Percentiles rank a stretch among this genome's conserved stretches.
These are phyloP conservation scores for Saccharomycopsis phalli DNA, from an alignment of 1,139 yeast species.

Conservation along the genomic window DNA sequence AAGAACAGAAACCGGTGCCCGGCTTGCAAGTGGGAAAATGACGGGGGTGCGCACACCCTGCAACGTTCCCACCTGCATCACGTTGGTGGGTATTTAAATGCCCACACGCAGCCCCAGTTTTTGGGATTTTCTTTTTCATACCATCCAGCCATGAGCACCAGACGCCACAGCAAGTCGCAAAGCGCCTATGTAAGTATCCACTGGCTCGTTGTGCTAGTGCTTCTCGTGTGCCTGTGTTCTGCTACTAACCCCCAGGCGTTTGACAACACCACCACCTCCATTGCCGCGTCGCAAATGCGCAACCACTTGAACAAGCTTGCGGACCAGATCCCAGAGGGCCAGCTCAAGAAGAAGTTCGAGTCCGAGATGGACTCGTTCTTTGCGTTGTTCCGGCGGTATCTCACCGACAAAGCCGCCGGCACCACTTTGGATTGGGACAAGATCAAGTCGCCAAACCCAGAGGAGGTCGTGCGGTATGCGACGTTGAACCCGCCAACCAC, in stretches of 20 bases:
- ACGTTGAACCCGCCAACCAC: conserved; percentile 31
- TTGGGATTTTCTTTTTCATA: too few species aligned
- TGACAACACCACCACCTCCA: conserved; percentile 90
- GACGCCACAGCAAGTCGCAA: conserved; percentile 70
- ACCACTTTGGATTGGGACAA: conserved; percentile 88
- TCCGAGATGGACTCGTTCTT: conserved; percentile 93
- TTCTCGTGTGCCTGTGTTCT: conserved; percentile 1
- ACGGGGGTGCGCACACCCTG: too few species aligned
- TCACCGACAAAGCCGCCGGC: conserved; percentile 83
- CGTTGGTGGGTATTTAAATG: too few species aligned
- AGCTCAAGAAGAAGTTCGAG: conserved; percentile 59
- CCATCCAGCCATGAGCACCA: conserved; percentile 24
- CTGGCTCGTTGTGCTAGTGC: not conserved
- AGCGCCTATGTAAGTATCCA: conserved; percentile 45
- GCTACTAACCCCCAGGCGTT: conserved; percentile 48
- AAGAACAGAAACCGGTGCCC: too few species aligned
- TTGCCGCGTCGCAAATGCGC: conserved; percentile 97
- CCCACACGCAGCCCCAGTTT: too few species aligned
- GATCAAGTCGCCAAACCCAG: conserved; percentile 79
- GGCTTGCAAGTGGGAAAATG: too few species aligned
- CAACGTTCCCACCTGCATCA: too few species aligned
- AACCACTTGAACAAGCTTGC: conserved; percentile 86
- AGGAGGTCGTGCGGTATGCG: conserved; percentile 79
- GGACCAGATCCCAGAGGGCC: conserved; percentile 62
- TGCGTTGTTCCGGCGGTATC: conserved; percentile 84